A percentile compares a stretch with the other conserved stretches of the same genome.
Conservation (phyloP, 192 early-diverging fungal species). For the Coemansia sp. region DNA sequence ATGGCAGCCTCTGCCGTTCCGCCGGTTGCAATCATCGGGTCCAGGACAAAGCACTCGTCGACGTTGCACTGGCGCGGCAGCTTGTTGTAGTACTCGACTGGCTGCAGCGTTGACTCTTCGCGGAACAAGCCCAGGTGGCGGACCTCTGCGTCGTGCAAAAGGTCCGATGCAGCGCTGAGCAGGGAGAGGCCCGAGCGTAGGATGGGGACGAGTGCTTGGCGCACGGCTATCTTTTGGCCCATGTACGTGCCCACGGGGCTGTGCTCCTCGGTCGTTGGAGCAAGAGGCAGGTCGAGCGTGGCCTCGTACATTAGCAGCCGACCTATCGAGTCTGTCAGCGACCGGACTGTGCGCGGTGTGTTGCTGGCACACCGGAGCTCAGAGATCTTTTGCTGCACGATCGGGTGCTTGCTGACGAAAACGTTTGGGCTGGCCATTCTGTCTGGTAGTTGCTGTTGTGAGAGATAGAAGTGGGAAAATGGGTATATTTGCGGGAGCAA, state of each 20-base stretch:
- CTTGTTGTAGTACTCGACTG: constrained; percentile 94
- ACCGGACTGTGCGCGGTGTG: constrained; percentile 53
- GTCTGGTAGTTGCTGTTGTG: too few species aligned
- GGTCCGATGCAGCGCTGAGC: constrained; percentile 53
- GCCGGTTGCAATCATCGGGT: constrained; percentile 82
- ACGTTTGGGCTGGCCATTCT: constrained; percentile 19
- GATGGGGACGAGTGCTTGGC: constrained; percentile 61
- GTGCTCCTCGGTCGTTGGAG: constrained; percentile 17
- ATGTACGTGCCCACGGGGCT: constrained; percentile 55
- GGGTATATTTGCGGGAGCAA: not conserved
- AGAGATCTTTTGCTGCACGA: constrained; percentile 59
- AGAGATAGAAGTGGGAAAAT: not conserved
- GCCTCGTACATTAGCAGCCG: constrained; percentile 64
- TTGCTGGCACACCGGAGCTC: constrained; percentile 54
- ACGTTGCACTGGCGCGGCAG: constrained; percentile 66
- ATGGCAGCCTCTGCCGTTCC: constrained; percentile 75
- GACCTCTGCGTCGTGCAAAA: constrained; percentile 68
- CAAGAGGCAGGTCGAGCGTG: constrained; percentile 47
- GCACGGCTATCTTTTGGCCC: constrained; percentile 28
- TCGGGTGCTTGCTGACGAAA: constrained; percentile 54
- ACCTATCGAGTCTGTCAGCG: constrained; percentile 55
- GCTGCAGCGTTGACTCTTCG: constrained; percentile 74
- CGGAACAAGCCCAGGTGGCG: constrained; percentile 79
- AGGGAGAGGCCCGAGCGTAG: constrained; percentile 64
- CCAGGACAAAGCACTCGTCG: constrained; percentile 69